Percentiles rank a stretch among this genome's conserved stretches.
Evolutionary conservation across 2,329 filamentous ascomycete species (phyloP).

Genomic region (Fusarium subtropicale): DNA sequence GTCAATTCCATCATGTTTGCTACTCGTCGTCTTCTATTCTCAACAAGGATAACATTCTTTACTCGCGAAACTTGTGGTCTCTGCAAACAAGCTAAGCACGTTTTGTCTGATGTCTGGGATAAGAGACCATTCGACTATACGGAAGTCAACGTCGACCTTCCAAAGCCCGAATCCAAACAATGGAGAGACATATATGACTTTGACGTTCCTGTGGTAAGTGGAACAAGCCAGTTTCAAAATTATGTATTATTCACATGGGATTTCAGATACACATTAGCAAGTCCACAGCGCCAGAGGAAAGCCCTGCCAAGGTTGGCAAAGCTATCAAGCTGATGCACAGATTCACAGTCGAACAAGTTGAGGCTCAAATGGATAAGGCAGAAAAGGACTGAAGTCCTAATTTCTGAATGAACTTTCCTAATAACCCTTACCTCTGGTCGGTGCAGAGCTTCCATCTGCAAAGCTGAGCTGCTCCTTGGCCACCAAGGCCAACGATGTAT

Average conservation of each 20-base stretch:
- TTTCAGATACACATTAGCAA: conserved; percentile 74
- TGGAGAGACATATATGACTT: conserved; percentile 84
- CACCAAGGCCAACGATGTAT: conserved; percentile 60
- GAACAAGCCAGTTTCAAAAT: too few relatives aligned
- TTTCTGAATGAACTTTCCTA: conserved; percentile 33
- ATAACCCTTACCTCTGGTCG: conserved; percentile 57
- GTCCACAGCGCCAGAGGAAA: conserved; percentile 60
- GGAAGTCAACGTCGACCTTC: conserved; percentile 80
- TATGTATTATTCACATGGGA: not conserved
- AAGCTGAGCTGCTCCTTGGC: conserved; percentile 60
- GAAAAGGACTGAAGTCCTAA: conserved; percentile 48
- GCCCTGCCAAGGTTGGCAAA: conserved; percentile 65
- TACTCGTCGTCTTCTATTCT: conserved; percentile 62
- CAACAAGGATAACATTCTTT: conserved; percentile 79
- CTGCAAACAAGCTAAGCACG: conserved; percentile 74
- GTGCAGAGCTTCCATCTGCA: conserved; percentile 57
- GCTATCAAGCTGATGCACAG: conserved; percentile 82
- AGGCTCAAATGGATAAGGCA: conserved; percentile 74
- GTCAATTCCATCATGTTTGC: conserved; percentile 59
- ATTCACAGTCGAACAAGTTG: conserved; percentile 75
- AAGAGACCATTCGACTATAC: conserved; percentile 73
- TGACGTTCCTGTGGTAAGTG: conserved; percentile 80
- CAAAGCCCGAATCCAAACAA: conserved; percentile 68
- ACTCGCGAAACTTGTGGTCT: conserved; percentile 78
- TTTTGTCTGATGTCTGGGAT: conserved; percentile 76